Conservation (phyloP, 2,329 filamentous ascomycete genomes). For the Botryotinia convoluta region DNA sequence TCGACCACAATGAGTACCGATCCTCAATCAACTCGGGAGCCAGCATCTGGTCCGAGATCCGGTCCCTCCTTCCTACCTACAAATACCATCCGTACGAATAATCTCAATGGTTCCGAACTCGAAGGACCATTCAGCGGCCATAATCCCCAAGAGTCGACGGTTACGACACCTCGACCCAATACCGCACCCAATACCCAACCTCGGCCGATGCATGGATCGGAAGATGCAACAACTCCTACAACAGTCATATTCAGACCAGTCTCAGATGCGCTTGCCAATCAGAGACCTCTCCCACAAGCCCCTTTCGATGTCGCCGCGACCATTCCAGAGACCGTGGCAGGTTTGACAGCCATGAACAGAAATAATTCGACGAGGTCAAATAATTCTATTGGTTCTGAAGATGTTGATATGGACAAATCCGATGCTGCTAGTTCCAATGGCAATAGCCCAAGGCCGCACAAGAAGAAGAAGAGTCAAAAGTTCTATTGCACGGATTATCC, state of each 20-base stretch:
- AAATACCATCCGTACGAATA: constrained; percentile 52
- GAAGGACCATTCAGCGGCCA: neutral
- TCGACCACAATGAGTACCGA: neutral
- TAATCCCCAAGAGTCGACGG: constrained; percentile 49
- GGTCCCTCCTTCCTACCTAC: constrained; percentile 54
- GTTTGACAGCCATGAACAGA: constrained; percentile 45
- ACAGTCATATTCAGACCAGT: constrained; percentile 49
- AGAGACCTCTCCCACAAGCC: constrained; percentile 56
- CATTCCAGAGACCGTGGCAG: constrained; percentile 49
- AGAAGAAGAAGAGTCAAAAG: constrained; percentile 94
- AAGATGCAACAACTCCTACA: constrained; percentile 62
- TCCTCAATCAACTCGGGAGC: constrained; percentile 1
- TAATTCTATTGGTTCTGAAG: constrained; percentile 61
- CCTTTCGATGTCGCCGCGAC: constrained; percentile 46
- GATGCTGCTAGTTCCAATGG: constrained; percentile 57
- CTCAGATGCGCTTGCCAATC: constrained; percentile 42
- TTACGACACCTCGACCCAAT: constrained; percentile 50
- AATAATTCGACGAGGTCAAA: constrained; percentile 60
- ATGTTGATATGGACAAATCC: constrained; percentile 73
- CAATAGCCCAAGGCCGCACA: constrained; percentile 67
- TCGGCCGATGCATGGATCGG: constrained; percentile 41
- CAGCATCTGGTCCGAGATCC: constrained; percentile 2
- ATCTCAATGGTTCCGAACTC: constrained; percentile 23
- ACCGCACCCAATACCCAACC: constrained; percentile 45
- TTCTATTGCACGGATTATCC: constrained; percentile 97